Base-by-base conservation (phyloP, 345 rosid genomes). In the Microthlaspi erraticum region DNA sequence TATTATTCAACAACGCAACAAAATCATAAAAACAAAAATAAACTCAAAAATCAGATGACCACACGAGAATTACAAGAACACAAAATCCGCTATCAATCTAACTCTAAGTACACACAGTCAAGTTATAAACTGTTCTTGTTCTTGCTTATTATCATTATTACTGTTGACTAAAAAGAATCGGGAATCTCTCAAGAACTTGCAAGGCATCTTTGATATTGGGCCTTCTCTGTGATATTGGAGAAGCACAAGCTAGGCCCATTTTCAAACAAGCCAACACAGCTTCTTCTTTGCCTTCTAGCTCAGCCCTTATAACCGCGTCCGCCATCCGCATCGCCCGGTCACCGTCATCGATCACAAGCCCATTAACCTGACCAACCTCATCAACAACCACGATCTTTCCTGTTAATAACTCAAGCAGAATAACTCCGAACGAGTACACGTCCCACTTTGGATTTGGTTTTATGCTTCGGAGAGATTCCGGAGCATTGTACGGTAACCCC, bases 381-480 rank as follows among this genome's bases (percentile, higher is more conserved):
- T 94, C 99, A 34, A 88, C 90, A 11, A 64, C 75, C 46, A 85
- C 71, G 9, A 85, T 81, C 65, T 91, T 94, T 43, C 97, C 99
- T 0, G 93, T 86, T 12, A 94, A 63, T 3, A 94, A 80, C 82
- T 94, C 99, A 0, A 94, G 87, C 59, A 89, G 53, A 10, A 94
- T 84, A 12, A 89, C 82, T 61, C 99, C 99, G 6, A 89, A 94
- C 0, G 97, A 78, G 53, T 83, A 94, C 64, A 84, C 93, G 6
- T 94, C 99, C 99, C 99, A 91, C 38, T 94, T 94, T 0, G 90
- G 90, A 52, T 81, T 85, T 20, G 99, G 88, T 78, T 91, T 91
- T 3, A 94, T 57, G 68, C 88, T 89, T 59, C 99, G 36, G 2
- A 94, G 85, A 7, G 96, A 94, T 73, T 94, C 99, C 0, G 97